A percentile compares a stretch with the other conserved stretches of the same genome.
phyloP scores from a whole-genome alignment of 2,329 filamentous ascomycete genomes.

The Colletotrichum tabaci region DNA sequence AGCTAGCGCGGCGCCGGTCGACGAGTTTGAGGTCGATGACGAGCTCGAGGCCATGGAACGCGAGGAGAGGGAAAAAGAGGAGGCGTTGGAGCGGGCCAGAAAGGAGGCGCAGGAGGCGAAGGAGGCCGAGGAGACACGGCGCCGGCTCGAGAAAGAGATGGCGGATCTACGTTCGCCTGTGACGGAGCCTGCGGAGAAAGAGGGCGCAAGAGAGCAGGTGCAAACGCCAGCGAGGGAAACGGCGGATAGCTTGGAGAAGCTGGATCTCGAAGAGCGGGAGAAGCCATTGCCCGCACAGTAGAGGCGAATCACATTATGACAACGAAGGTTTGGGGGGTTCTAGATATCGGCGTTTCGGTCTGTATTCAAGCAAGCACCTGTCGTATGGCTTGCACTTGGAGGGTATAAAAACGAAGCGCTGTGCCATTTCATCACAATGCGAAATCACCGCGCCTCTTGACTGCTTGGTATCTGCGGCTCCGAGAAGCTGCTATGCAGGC shows the following conservation, averaged over 20 bases:
- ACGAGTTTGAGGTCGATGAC: constrained; percentile 89
- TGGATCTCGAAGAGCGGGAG: constrained; percentile 55
- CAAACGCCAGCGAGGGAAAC: constrained; percentile 47
- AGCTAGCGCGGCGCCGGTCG: constrained; percentile 67
- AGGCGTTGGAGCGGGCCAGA: constrained; percentile 57
- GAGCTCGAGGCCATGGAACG: constrained; percentile 84
- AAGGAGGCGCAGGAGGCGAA: constrained; percentile 61
- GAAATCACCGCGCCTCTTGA: constrained; percentile 27
- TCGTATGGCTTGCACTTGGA: constrained; percentile 8
- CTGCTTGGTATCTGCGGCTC: constrained; percentile 33
- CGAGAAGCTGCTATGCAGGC: constrained; percentile 35
- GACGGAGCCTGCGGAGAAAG: constrained; percentile 43
- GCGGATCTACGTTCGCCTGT: constrained; percentile 18
- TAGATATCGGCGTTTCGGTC: constrained; percentile 21
- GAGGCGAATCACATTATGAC: not conserved
- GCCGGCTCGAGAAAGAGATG: constrained; percentile 62
- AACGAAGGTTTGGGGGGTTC: not conserved
- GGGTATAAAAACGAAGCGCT: constrained; percentile 34
- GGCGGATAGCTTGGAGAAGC: constrained; percentile 53
- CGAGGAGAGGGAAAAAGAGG: constrained; percentile 69
- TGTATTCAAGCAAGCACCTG: constrained; percentile 8
- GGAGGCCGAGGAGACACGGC: constrained; percentile 64
- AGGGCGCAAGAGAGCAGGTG: constrained; percentile 47
- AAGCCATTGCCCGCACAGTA: constrained; percentile 43
- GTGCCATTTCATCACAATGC: constrained; percentile 13